Base-by-base conservation (phyloP, 176 grass and related monocot species). In the Triticum turgidum region DNA sequence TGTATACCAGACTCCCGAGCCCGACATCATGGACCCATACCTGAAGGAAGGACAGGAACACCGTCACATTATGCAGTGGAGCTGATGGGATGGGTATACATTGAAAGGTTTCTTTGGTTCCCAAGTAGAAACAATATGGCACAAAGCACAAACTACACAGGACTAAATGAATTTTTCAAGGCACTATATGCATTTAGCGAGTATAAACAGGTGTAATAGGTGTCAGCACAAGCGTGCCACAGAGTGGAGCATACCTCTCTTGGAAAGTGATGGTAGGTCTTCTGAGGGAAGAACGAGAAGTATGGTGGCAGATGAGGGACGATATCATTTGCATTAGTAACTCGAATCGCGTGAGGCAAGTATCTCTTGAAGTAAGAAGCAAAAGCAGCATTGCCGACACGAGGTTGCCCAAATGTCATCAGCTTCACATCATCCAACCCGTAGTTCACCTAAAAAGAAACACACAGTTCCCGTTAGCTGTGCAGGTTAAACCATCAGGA, bases 231-330 rank as follows among this genome's bases (percentile, higher is more conserved):
- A n/a, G 69, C 5, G 3, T 45, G 25, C 6, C 42, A n/a, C 11
- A 15, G 42, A 54, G 5, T 77, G 69, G 67, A 65, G 35, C 69
- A 22, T 93, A 96, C 97, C 94, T 99, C 97, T 81, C 83, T 88
- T 70, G 97, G 87, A 72, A 99, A 97, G 85, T 97, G 97, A 83
- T 99, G 97, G 73, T 97, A 99, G 30, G 97, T 96, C 79, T 94
- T 99, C 58, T 94, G 79, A 0, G 92, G 90, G 38, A 99, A 99
- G 87, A 90, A 89, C 27, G 85, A 37, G 69, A 93, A 99, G 65
- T 94, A 96, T 14, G 97, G 97, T 62, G 97, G 97, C 45, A 99
- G 84, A 61, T 99, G 97, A 59, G 94, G 92, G 69, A 97, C 95
- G 27, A 93, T 91, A 90, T 97, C 95, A 7, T 91, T 82, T n/a